A percentile compares a stretch with the other conserved stretches of the same genome.
Conservation (phyloP, 257 asterid genomes). For the Solanum verrucosum region DNA sequence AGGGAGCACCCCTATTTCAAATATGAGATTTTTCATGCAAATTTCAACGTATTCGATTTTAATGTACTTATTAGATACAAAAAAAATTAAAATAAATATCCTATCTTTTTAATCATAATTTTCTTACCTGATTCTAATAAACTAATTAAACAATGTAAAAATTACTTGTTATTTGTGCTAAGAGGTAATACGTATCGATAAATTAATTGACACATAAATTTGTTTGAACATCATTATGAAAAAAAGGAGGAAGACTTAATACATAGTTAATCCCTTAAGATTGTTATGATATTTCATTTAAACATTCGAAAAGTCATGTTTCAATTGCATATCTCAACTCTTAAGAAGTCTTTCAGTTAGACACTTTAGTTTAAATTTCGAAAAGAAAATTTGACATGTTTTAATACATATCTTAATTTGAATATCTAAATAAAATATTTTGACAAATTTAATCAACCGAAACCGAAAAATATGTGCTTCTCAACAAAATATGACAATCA, state of each 20-base stretch:
- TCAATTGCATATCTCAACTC: fast-evolving
- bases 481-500: neutral
- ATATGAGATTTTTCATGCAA: neutral
- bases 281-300: neutral
- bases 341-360: neutral
- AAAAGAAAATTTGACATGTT: fast-evolving
- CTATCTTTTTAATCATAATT: neutral
- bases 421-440: neutral
- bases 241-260: neutral
- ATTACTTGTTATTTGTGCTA: neutral
- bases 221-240: neutral
- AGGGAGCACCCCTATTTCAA: neutral
- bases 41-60: neutral
- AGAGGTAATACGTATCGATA: neutral
- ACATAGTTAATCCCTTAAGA: neutral
- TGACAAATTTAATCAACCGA: fast-evolving
- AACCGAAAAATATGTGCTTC: neutral
- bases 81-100: neutral
- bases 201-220: neutral
- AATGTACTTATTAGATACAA: neutral
- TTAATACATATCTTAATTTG: neutral
- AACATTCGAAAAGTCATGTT: neutral
- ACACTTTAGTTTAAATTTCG: neutral
- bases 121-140: neutral
- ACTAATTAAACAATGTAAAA: neutral